These are phyloP conservation scores for Trichoderma gracile DNA, from an alignment of 2,329 filamentous ascomycete genomes.

Conservation along the genomic window DNA sequence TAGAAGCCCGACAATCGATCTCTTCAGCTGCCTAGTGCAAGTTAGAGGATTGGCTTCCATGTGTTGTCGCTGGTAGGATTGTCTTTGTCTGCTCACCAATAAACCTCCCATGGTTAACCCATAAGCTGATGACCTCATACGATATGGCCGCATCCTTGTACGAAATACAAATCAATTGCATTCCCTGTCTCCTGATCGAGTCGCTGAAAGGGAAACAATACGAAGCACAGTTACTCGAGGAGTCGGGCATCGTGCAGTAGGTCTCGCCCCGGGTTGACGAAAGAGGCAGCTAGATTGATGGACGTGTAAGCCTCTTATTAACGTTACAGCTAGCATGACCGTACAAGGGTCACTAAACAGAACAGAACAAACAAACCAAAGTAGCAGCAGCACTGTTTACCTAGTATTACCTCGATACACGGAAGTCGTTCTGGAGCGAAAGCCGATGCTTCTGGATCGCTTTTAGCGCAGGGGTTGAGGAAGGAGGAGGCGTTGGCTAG, in stretches of 20 bases:
- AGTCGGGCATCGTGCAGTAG: not conserved
- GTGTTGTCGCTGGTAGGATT: not conserved
- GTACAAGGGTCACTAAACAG: not conserved
- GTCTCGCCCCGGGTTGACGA: not conserved
- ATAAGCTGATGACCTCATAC: slow-evolving; percentile 6
- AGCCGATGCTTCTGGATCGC: not conserved
- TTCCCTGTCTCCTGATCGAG: not conserved
- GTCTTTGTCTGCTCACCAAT: not conserved
- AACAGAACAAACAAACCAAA: not conserved
- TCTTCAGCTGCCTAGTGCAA: not conserved
- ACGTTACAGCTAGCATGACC: slow-evolving; percentile 17
- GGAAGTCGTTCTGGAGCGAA: not conserved
- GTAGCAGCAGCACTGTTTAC: not conserved
- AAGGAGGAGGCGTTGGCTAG: not conserved
- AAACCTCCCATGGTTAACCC: not conserved
- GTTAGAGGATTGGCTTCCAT: not conserved
- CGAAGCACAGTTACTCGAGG: not conserved
- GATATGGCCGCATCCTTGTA: not conserved
- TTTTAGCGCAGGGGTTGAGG: slow-evolving; percentile 7
- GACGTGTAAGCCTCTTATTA: slow-evolving; percentile 21
- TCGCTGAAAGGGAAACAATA: too few species aligned
- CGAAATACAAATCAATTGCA: too few species aligned
- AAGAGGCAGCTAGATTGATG: slow-evolving; percentile 17
- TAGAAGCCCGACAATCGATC: not conserved
- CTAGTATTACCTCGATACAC: too few species aligned